A percentile compares a stretch with the other conserved stretches of the same genome.
phyloP scores from a whole-genome alignment of 192 early-diverging fungal species.

The Gigaspora rosea region DNA sequence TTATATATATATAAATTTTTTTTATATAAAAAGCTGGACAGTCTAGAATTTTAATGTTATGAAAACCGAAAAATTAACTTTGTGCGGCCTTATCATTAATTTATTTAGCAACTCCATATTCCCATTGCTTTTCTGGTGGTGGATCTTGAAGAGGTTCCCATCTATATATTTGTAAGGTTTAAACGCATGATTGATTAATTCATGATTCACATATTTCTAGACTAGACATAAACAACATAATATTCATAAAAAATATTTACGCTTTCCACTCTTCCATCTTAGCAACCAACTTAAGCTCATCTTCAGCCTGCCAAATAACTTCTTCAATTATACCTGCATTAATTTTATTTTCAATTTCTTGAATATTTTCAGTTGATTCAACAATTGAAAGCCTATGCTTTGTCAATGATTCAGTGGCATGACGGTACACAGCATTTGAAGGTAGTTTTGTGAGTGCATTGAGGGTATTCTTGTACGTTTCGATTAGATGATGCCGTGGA shows the following conservation, averaged over 20 bases:
- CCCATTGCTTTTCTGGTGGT: slow-evolving; percentile 10
- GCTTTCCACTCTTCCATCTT: slow-evolving; percentile 90
- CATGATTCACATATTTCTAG: background rate
- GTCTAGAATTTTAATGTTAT: no score
- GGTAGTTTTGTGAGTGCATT: slow-evolving; percentile 75
- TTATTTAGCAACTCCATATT: background rate
- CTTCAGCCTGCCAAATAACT: slow-evolving; percentile 83
- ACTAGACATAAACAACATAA: background rate
- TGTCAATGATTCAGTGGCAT: slow-evolving; percentile 78
- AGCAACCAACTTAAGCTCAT: slow-evolving; percentile 78
- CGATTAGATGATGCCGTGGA: slow-evolving; percentile 84
- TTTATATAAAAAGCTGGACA: no score
- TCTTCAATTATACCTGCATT: slow-evolving; percentile 90
- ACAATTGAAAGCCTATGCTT: slow-evolving; percentile 75
- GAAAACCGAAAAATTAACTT: no score
- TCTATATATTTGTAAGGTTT: background rate
- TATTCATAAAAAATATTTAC: slow-evolving; percentile 34
- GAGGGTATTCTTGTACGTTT: slow-evolving; percentile 79
- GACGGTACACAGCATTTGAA: slow-evolving; percentile 74
- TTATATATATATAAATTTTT: no score
- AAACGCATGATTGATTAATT: background rate
- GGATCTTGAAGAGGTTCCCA: slow-evolving; percentile 22
- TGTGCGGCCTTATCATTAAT: no score
- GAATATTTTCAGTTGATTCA: slow-evolving; percentile 69
- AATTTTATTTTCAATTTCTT: slow-evolving; percentile 77